These are phyloP conservation scores for Linum usitatissimum DNA, from an alignment of 345 rosid genomes.

Conservation along the genomic window DNA sequence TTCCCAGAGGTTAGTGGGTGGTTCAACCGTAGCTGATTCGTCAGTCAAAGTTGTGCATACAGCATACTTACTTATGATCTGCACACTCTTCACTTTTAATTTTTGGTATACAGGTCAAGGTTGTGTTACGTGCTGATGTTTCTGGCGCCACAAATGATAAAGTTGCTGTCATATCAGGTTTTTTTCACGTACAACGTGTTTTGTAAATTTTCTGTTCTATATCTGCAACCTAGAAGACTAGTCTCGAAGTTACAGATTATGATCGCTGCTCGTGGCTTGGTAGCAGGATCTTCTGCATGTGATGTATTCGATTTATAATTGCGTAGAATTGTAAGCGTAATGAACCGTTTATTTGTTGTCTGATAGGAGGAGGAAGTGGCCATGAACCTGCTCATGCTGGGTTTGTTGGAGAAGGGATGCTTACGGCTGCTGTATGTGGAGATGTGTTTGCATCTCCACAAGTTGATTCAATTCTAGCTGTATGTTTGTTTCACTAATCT, in stretches of 20 bases:
- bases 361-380: slow-evolving; percentile 93
- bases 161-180: slow-evolving; percentile 94
- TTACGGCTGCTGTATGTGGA: slow-evolving; percentile 92
- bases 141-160: slow-evolving; percentile 52
- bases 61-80: neutral
- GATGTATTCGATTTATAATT: neutral
- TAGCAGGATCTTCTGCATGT: neutral
- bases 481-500: slow-evolving; percentile 25
- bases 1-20: slow-evolving; percentile 62
- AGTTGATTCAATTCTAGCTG: slow-evolving; percentile 89
- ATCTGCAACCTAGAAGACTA: neutral
- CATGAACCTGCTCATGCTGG: slow-evolving; percentile 99
- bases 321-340: too few relatives aligned
- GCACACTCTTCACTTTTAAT: slow-evolving; percentile 1
- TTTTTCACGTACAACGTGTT: slow-evolving; percentile 7
- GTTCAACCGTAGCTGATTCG: neutral
- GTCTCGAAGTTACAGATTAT: neutral
- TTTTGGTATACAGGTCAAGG: slow-evolving; percentile 53
- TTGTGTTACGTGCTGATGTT: slow-evolving; percentile 86
- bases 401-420: slow-evolving; percentile 99
- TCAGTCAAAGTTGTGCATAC: neutral
- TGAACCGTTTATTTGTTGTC: neutral
- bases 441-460: slow-evolving; percentile 91
- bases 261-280: neutral
- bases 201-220: neutral